Percentiles rank a stretch among this genome's conserved stretches.
Conservation (phyloP, 1,284 basidiomycete species). For the Exobasidium rhododendri region DNA sequence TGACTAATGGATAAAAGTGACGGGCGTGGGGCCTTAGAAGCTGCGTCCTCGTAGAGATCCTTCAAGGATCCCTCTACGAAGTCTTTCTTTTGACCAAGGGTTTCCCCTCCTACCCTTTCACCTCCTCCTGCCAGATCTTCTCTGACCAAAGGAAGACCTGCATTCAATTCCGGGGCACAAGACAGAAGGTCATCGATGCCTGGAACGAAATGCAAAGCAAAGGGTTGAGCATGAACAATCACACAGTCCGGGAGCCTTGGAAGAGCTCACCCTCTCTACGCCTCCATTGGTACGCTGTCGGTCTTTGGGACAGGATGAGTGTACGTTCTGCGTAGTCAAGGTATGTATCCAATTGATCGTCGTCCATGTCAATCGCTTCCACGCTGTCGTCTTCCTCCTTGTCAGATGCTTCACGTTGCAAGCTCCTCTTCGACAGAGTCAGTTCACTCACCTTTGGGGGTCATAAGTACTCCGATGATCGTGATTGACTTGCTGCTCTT, state of each 20-base stretch:
- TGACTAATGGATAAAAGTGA: background rate
- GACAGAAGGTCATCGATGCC: slow-evolving; percentile 11
- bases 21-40: background rate
- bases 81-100: background rate
- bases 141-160: background rate
- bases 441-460: slow-evolving; percentile 1
- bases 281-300: background rate
- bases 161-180: background rate
- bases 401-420: too few species aligned
- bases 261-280: background rate
- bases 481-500: background rate
- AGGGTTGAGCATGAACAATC: too few species aligned
- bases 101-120: background rate
- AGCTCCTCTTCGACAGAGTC: too few species aligned
- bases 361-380: slow-evolving; percentile 7
- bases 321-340: slow-evolving; percentile 13
- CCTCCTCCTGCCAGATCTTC: background rate
- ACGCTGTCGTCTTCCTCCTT: background rate
- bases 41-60: background rate
- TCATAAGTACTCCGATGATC: slow-evolving; percentile 8
- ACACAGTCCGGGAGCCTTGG: too few species aligned
- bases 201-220: too few species aligned
- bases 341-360: slow-evolving; percentile 11
- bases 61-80: background rate
- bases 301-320: background rate